Percentiles rank a stretch among this genome's conserved stretches.
phyloP scores from a whole-genome alignment of 352 stramenopile species.

The Globisporangium barbulae region DNA sequence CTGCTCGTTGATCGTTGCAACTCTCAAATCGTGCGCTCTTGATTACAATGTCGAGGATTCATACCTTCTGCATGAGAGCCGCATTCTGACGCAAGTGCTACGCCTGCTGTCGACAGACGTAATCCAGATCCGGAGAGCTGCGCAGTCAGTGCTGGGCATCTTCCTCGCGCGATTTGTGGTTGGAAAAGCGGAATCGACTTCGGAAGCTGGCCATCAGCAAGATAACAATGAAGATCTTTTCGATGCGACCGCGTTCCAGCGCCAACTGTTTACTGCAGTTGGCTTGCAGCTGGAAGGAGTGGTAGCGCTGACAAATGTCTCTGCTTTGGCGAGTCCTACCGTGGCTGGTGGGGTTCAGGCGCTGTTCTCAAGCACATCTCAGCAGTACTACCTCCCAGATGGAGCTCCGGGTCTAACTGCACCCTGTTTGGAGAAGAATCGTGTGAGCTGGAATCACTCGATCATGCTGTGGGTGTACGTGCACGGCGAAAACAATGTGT shows the following conservation, averaged over 20 bases:
- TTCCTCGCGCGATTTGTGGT: conserved; percentile 66
- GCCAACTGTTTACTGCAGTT: conserved; percentile 62
- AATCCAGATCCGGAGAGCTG: conserved; percentile 39
- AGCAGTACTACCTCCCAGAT: conserved; percentile 33
- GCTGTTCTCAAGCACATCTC: background rate
- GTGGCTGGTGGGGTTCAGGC: background rate
- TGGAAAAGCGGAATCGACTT: conserved; percentile 20
- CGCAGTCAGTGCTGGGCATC: conserved; percentile 53
- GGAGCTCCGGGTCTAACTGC: conserved; percentile 39
- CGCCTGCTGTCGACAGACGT: conserved; percentile 44
- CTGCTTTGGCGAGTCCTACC: background rate
- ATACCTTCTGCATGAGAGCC: conserved; percentile 66
- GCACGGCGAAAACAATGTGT: conserved; percentile 31
- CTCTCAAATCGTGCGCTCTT: conserved; percentile 56
- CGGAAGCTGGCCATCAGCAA: conserved; percentile 14
- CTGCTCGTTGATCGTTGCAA: conserved; percentile 33
- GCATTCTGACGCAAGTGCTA: conserved; percentile 50
- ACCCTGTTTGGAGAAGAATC: conserved; percentile 24
- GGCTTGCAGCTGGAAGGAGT: conserved; percentile 59
- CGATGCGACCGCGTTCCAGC: conserved; percentile 56
- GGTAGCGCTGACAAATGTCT: conserved; percentile 24
- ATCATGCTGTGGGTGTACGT: conserved; percentile 79
- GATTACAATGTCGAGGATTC: conserved; percentile 79
- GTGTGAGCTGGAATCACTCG: conserved; percentile 66
- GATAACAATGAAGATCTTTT: conserved; percentile 20